A percentile compares a stretch with the other conserved stretches of the same genome.
phyloP scores from a whole-genome alignment of 108 stramenopile species.

The Parmales sp. region DNA sequence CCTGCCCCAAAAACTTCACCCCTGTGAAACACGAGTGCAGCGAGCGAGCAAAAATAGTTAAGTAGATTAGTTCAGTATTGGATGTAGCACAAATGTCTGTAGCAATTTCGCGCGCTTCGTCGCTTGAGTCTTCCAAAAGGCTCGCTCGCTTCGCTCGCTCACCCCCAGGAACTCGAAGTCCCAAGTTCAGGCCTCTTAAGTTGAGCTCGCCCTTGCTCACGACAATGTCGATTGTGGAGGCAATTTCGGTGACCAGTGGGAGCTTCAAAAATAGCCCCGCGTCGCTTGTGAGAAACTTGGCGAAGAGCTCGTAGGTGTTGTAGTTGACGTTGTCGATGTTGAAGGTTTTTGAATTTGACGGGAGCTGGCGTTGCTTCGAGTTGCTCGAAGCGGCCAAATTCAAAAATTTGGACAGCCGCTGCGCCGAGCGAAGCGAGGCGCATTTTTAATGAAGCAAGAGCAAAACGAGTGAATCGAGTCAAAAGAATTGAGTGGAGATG shows the following conservation, averaged over 20 bases:
- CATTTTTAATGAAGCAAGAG: no score
- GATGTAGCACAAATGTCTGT: background rate
- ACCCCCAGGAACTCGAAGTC: background rate
- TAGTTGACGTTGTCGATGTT: background rate
- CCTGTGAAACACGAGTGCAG: background rate
- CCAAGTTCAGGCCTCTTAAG: background rate
- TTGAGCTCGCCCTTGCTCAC: conserved; percentile 13
- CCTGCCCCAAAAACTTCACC: background rate
- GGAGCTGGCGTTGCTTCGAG: background rate
- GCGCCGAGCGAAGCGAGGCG: no score
- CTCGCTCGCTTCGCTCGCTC: background rate
- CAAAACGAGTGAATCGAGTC: no score
- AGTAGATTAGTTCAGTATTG: background rate
- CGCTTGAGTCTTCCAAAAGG: background rate
- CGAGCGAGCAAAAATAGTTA: background rate
- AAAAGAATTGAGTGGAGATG: no score
- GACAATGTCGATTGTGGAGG: conserved; percentile 60
- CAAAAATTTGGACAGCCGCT: background rate
- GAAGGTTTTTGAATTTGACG: background rate
- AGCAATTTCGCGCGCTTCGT: background rate
- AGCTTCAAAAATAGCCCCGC: conserved; percentile 68
- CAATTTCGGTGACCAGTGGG: conserved; percentile 69
- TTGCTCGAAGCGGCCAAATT: background rate
- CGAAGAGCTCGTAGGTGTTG: conserved; percentile 59
- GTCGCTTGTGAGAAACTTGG: conserved; percentile 61